A percentile compares a stretch with the other conserved stretches of the same genome.
Conservation (phyloP, 176 grass and related monocot genomes). For the Oryza meridionalis region DNA sequence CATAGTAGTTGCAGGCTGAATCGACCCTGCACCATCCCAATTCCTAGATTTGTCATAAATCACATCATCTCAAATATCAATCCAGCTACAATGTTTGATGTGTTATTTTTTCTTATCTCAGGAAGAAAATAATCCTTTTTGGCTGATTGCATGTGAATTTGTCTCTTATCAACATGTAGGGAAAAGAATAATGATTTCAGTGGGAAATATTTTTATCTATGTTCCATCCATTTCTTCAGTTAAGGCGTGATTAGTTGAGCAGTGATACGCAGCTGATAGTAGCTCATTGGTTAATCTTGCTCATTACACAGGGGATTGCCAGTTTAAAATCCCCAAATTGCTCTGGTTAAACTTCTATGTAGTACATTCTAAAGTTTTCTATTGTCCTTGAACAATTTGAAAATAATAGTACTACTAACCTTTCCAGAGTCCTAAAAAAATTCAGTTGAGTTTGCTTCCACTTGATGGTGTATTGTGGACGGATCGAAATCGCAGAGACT, state of each 20-base stretch:
- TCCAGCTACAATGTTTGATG: not conserved
- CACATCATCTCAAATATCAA: conserved; percentile 27
- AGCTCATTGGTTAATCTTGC: not conserved
- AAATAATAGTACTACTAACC: not conserved
- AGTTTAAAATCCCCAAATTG: not conserved
- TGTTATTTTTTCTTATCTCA: conserved; percentile 7
- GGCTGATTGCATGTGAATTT: not conserved
- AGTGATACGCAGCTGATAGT: not conserved
- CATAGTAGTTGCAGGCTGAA: not conserved
- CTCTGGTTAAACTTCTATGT: not conserved
- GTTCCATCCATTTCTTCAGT: not conserved
- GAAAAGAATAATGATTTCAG: not conserved
- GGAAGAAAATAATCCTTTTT: not conserved
- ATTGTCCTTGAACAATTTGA: not conserved
- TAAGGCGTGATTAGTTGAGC: not conserved
- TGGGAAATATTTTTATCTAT: not conserved
- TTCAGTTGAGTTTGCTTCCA: conserved; percentile 29
- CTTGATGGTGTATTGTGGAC: conserved; percentile 3
- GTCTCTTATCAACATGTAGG: not conserved
- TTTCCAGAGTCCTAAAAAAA: not conserved
- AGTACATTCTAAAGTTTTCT: not conserved
- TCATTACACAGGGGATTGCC: not conserved
- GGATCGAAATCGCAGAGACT: not conserved
- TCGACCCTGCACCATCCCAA: not conserved
- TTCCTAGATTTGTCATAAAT: conserved; percentile 24